Evolutionary conservation across 164 flowering plant genomes (phyloP).

Genomic region (Dillenia turbinata): DNA sequence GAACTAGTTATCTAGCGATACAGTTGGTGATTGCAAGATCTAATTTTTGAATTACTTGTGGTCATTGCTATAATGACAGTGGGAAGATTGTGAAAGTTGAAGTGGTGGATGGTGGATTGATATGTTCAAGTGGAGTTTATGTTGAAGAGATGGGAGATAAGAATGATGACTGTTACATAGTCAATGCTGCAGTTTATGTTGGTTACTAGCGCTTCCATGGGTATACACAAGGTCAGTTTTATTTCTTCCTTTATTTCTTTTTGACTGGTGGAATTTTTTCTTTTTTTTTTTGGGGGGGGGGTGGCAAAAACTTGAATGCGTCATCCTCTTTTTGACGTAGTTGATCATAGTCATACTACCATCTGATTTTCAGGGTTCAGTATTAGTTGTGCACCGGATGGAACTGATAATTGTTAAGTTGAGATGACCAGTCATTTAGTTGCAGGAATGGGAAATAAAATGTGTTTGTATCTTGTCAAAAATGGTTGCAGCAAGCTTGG

Average conservation of each 20-base stretch:
- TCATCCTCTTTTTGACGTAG: too few species aligned
- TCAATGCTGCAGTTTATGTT: constrained; percentile 95
- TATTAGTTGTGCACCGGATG: too few species aligned
- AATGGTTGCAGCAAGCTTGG: too few species aligned
- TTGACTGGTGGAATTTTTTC: background rate
- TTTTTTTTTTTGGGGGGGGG: background rate
- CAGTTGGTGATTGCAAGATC: too few species aligned
- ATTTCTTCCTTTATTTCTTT: background rate
- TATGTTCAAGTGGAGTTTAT: constrained; percentile 87
- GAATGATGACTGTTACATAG: constrained; percentile 90
- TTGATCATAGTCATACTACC: too few species aligned
- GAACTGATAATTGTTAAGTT: too few species aligned
- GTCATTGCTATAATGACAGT: constrained; percentile 27
- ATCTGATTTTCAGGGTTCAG: too few species aligned
- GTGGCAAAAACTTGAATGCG: background rate
- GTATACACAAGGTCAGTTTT: background rate
- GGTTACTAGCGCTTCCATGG: constrained; percentile 48
- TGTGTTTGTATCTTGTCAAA: too few species aligned
- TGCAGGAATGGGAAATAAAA: too few species aligned
- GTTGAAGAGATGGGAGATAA: constrained; percentile 98
- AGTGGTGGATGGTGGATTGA: constrained; percentile 88
- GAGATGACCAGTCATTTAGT: too few species aligned
- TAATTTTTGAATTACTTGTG: too few species aligned
- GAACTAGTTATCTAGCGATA: too few species aligned
- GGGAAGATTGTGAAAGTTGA: constrained; percentile 71